Percentiles rank a stretch among this genome's conserved stretches.
phyloP scores from a whole-genome alignment of 75 land plant genomes.

The Sequoiadendron giganteum region DNA sequence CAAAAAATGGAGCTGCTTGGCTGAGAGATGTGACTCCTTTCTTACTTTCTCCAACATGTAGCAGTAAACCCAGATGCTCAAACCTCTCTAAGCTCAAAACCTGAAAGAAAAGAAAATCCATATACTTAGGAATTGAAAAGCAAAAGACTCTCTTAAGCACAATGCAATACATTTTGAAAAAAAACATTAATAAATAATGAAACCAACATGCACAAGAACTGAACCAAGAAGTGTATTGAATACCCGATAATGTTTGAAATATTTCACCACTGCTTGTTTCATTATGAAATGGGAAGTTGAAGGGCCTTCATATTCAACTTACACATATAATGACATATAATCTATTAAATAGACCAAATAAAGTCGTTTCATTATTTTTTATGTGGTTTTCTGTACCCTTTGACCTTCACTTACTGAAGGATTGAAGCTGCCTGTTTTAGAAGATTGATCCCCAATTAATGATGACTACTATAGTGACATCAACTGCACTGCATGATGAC shows the following conservation, averaged over 20 bases:
- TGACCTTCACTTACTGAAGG: too few species aligned
- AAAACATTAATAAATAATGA: neutral
- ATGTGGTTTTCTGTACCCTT: too few species aligned
- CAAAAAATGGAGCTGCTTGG: conserved; percentile 92
- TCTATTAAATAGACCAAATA: neutral
- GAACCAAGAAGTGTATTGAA: neutral
- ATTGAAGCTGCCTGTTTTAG: too few species aligned
- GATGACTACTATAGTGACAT: too few species aligned
- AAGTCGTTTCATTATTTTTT: too few species aligned
- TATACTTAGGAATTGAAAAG: too few species aligned
- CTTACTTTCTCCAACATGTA: conserved; percentile 65
- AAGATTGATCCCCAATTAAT: too few species aligned
- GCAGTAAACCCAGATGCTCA: conserved; percentile 84
- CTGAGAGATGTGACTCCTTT: conserved; percentile 53
- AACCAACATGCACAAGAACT: neutral
- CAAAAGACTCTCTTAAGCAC: neutral
- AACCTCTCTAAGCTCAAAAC: conserved; percentile 78
- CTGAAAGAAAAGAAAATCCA: conserved; percentile 26
- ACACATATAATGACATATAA: neutral
- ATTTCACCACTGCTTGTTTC: neutral
- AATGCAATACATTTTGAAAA: neutral
- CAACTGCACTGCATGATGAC: too few species aligned
- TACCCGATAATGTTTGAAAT: neutral
- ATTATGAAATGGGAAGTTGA: too few species aligned
- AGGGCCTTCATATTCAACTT: too few species aligned